Conservation (phyloP, 139 green algal species). For the Picochlorum sp. region DNA sequence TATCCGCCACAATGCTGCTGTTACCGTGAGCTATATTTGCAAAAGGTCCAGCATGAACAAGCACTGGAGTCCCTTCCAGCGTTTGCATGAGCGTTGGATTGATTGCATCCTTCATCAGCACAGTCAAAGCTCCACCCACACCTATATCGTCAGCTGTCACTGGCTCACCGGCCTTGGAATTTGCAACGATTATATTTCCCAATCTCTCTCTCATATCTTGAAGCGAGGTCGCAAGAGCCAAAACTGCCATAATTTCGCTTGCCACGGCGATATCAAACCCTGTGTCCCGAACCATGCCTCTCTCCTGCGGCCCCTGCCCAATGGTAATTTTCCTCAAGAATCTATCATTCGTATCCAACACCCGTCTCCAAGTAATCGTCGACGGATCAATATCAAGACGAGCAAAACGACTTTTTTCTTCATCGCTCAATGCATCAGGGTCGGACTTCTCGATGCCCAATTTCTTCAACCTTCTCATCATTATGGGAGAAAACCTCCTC, state of each 20-base stretch:
- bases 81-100: constrained; percentile 81
- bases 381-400: constrained; percentile 87
- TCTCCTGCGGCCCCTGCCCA: constrained; percentile 55
- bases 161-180: constrained; percentile 46
- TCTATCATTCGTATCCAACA: constrained; percentile 96
- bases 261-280: constrained; percentile 96
- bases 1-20: constrained; percentile 86
- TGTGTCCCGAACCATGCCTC: constrained; percentile 35
- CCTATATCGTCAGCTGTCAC: constrained; percentile 95
- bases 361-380: constrained; percentile 88
- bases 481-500: constrained; percentile 77
- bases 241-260: constrained; percentile 95
- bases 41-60: constrained; percentile 85
- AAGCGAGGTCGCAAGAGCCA: constrained; percentile 79
- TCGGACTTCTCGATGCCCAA: constrained; percentile 84
- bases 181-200: constrained; percentile 82
- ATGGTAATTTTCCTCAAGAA: constrained; percentile 84
- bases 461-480: constrained; percentile 74
- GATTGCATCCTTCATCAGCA: constrained; percentile 97
- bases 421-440: constrained; percentile 73
- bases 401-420: constrained; percentile 74
- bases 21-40: constrained; percentile 98
- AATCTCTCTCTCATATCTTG: constrained; percentile 84
- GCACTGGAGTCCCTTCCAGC: constrained; percentile 89
- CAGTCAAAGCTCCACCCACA: constrained; percentile 88